phyloP scores from a whole-genome alignment of 2,329 filamentous ascomycete species.

The Fusarium odoratissimum region DNA sequence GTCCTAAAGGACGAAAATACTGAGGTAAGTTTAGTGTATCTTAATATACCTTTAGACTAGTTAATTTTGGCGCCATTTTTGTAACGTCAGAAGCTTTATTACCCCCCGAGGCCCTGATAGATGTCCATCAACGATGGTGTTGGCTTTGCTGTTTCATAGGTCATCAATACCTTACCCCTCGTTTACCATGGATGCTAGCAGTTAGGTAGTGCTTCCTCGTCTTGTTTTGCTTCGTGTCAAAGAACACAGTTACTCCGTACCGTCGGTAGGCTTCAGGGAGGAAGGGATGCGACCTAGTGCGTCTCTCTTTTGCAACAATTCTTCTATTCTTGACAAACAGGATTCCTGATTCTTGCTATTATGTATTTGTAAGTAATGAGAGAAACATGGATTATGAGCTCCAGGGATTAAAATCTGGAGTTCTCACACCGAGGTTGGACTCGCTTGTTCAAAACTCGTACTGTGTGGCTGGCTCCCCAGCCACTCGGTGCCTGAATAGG shows the following conservation, averaged over 20 bases:
- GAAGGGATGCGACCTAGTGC: slow-evolving; percentile 4
- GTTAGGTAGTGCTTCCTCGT: slow-evolving; percentile 31
- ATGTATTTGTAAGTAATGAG: background rate
- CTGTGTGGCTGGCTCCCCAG: slow-evolving; percentile 31
- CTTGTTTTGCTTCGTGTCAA: background rate
- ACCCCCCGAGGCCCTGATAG: background rate
- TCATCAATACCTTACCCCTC: slow-evolving; percentile 16
- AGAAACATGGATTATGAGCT: slow-evolving; percentile 16
- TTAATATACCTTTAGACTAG: no score
- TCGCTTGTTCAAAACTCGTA: slow-evolving; percentile 12
- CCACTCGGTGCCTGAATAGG: slow-evolving; percentile 19
- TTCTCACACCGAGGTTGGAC: slow-evolving; percentile 10
- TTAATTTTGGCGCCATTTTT: background rate
- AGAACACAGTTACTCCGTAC: background rate
- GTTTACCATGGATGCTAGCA: slow-evolving; percentile 3
- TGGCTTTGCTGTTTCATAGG: slow-evolving; percentile 40
- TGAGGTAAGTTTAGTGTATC: background rate
- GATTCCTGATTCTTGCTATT: background rate
- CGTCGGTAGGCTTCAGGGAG: slow-evolving; percentile 2
- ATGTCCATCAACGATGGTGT: slow-evolving; percentile 14
- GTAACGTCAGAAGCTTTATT: background rate
- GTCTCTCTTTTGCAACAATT: slow-evolving; percentile 8
- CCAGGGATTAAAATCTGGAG: background rate
- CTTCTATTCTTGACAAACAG: slow-evolving; percentile 2
- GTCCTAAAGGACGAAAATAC: background rate